Evolutionary conservation across 208 protist genomes (phyloP).

Genomic region (Blechomonas ayalai): DNA sequence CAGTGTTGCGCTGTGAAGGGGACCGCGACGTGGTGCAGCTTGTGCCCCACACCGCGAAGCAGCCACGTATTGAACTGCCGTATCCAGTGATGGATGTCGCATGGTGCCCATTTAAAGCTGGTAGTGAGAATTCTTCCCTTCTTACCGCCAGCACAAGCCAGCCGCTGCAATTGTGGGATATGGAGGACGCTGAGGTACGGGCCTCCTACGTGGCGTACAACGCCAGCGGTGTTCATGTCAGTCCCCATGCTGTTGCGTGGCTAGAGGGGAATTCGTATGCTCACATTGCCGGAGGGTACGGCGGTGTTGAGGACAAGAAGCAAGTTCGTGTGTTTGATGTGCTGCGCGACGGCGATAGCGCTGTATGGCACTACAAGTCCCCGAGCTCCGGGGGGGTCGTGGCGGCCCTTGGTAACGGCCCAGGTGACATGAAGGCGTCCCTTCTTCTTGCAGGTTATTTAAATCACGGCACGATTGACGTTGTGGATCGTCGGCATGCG

Average conservation of each 20-base stretch:
- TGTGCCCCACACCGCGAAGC: conserved; percentile 1
- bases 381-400: conserved; percentile 19
- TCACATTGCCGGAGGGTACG: conserved; percentile 69
- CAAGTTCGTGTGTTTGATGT: conserved; percentile 74
- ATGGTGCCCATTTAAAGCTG: conserved; percentile 75
- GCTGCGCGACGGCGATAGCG: conserved; percentile 26
- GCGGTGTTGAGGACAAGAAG: conserved; percentile 41
- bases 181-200: conserved; percentile 47
- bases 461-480: conserved; percentile 40
- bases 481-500: conserved; percentile 47
- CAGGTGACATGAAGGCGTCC: conserved; percentile 1
- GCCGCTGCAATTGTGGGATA: conserved; percentile 79
- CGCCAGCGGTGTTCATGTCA: conserved; percentile 33
- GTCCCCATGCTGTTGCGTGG: conserved; percentile 44
- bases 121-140: conserved; percentile 34
- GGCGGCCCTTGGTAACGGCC: conserved; percentile 13
- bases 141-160: conserved; percentile 36
- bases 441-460: conserved; percentile 40
- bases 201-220: conserved; percentile 61
- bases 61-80: conserved; percentile 38
- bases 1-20: conserved; percentile 1
- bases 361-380: conserved; percentile 34
- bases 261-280: conserved; percentile 11
- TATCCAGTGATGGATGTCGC: conserved; percentile 59
- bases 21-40: neutral